Base-by-base conservation (phyloP, 768 basidiomycete species). In the Tricholoma matsutake region DNA sequence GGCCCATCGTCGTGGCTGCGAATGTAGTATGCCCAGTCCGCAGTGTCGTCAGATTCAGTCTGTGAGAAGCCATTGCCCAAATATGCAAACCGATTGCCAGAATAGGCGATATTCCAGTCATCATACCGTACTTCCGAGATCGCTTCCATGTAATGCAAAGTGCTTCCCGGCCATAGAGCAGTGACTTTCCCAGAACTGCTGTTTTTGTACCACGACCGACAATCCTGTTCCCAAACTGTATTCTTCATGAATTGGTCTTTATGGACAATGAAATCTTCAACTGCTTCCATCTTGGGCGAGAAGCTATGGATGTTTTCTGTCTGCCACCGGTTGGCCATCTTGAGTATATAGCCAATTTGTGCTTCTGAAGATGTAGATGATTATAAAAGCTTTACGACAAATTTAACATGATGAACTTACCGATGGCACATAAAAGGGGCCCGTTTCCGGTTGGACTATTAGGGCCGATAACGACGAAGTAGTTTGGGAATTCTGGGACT, bases 81-180 rank as follows among this genome's bases (percentile, higher is more conserved):
- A 64, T 65, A 75, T 3, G 72, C 64, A 60, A 75, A 75, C n/a
- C 73, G 68, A 47, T 75, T 77, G 2, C 73, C 74, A 13, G 60
- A 63, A 53, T 75, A 75, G 37, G 62, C 69, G 60, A 77, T 67
- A 31, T 72, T 65, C 75, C n/a, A n/a, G n/a, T n/a, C n/a, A n/a
- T n/a, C n/a, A n/a, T n/a, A n/a, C n/a, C n/a, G n/a, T n/a, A n/a
- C n/a, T n/a, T n/a, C n/a, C n/a, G n/a, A n/a, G n/a, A n/a, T n/a
- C n/a, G n/a, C n/a, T n/a, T n/a, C n/a, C 76, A n/a, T n/a, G n/a
- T 75, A 77, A 57, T 77, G 76, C 55, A 75, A 54, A 18, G 74
- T 73, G 59, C 76, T 77, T 28, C 75, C 76, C 1, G 72, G 69
- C 76, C 75, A 76, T 25, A 75, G 57, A 1, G 71, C 75, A 8